phyloP scores from a whole-genome alignment of 2,329 filamentous ascomycete genomes.

The Exophiala spinifera region DNA sequence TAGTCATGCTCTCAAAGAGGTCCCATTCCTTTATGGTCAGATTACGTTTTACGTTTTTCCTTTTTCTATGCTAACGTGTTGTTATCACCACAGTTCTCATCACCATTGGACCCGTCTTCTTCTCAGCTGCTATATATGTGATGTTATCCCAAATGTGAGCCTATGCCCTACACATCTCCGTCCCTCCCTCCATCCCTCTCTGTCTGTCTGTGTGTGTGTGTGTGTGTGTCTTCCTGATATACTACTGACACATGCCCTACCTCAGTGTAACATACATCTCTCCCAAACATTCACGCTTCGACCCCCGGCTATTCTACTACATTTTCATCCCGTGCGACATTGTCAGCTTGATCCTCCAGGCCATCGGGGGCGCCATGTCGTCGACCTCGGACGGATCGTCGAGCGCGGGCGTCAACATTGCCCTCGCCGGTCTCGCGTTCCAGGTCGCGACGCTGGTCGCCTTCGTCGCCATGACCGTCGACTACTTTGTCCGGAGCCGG shows the following conservation, averaged over 20 bases:
- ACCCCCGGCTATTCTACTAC: constrained; percentile 35
- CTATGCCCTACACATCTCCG: not conserved
- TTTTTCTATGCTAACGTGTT: not conserved
- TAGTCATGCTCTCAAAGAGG: not conserved
- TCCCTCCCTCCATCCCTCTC: constrained; percentile 32
- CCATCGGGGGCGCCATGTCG: constrained; percentile 40
- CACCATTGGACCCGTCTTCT: constrained; percentile 55
- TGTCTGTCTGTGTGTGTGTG: no score
- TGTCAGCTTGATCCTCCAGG: constrained; percentile 43
- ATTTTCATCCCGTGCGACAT: constrained; percentile 44
- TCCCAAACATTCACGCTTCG: constrained; percentile 41
- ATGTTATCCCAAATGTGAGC: constrained; percentile 50
- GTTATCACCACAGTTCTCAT: constrained; percentile 49
- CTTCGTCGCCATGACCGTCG: constrained; percentile 33
- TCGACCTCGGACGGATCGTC: constrained; percentile 25
- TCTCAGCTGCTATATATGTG: constrained; percentile 64
- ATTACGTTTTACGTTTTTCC: no score
- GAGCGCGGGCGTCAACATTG: constrained; percentile 38
- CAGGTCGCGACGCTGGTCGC: constrained; percentile 41
- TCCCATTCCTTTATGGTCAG: no score
- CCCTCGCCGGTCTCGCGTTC: constrained; percentile 41
- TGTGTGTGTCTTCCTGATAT: not conserved
- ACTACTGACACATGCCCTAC: no score
- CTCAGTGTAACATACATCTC: constrained; percentile 39
- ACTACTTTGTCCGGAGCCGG: constrained; percentile 31